Evolutionary conservation across 192 early-diverging fungal species (phyloP).

Genomic region (Podila epicladia): DNA sequence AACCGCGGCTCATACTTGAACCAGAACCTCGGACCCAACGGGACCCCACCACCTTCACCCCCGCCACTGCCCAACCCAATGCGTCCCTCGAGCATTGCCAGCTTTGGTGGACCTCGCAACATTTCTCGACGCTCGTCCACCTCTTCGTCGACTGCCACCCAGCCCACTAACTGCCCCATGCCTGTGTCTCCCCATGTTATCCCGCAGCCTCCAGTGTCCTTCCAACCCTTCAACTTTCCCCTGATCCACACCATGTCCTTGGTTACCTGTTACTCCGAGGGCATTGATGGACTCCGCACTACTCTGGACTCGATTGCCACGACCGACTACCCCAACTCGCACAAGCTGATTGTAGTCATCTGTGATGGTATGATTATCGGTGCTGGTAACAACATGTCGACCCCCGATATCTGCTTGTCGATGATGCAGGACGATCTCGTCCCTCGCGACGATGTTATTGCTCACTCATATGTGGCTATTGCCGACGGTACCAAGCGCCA

Average conservation of each 20-base stretch:
- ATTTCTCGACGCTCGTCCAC: constrained; percentile 43
- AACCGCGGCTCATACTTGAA: constrained; percentile 41
- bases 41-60: constrained; percentile 47
- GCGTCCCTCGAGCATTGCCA: constrained; percentile 32
- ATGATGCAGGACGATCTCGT: constrained; percentile 81
- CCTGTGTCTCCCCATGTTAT: constrained; percentile 48
- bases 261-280: constrained; percentile 85
- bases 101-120: constrained; percentile 43
- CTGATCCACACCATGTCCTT: constrained; percentile 74
- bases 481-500: constrained; percentile 92
- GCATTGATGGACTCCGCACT: constrained; percentile 71
- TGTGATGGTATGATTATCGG: constrained; percentile 85
- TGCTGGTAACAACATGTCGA: constrained; percentile 78
- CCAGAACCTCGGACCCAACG: constrained; percentile 30
- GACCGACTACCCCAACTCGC: constrained; percentile 80
- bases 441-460: constrained; percentile 68
- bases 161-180: constrained; percentile 38
- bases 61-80: constrained; percentile 31
- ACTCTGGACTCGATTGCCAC: constrained; percentile 83
- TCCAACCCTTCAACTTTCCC: constrained; percentile 62
- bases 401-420: constrained; percentile 80
- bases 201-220: constrained; percentile 52
- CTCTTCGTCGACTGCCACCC: constrained; percentile 45
- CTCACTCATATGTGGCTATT: constrained; percentile 89
- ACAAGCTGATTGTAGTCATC: constrained; percentile 83